phyloP scores from a whole-genome alignment of 2,329 filamentous ascomycete species.

The Calonectria naviculata region DNA sequence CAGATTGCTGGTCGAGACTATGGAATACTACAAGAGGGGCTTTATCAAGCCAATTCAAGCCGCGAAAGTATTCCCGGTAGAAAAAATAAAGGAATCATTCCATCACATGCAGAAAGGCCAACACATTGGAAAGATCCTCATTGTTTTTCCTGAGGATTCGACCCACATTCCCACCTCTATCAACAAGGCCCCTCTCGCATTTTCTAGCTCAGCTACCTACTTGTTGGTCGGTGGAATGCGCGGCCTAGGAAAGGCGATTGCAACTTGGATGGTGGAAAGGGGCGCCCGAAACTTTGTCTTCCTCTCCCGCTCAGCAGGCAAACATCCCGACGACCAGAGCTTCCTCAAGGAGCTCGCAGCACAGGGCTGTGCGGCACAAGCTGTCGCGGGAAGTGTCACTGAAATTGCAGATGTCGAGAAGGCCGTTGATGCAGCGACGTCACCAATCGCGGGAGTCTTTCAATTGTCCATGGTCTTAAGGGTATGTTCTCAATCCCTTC shows the following conservation, averaged over 20 bases:
- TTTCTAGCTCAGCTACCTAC: conserved; percentile 21
- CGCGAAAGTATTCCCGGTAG: neutral
- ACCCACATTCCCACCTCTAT: neutral
- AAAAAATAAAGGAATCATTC: conserved; percentile 19
- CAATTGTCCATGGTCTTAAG: conserved; percentile 39
- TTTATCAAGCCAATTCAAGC: neutral
- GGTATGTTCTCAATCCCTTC: neutral
- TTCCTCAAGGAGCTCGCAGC: conserved; percentile 8
- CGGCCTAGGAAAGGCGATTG: conserved; percentile 36
- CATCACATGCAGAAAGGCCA: conserved; percentile 27
- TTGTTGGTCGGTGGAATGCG: conserved; percentile 37
- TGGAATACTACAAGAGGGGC: conserved; percentile 19
- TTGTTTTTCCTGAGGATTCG: neutral
- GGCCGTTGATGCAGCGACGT: conserved; percentile 12
- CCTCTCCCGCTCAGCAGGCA: conserved; percentile 39
- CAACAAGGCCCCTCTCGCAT: neutral
- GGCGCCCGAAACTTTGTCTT: conserved; percentile 44
- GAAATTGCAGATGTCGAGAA: conserved; percentile 21
- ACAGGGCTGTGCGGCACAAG: conserved; percentile 24
- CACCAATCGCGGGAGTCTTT: conserved; percentile 39
- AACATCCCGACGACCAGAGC: conserved; percentile 25
- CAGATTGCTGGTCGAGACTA: conserved; percentile 16
- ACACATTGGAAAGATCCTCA: conserved; percentile 16
- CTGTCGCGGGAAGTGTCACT: conserved; percentile 7
- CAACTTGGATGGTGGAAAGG: conserved; percentile 24